Percentiles rank a stretch among this genome's conserved stretches.
These are phyloP conservation scores for Afroboletus lepidellus DNA, from an alignment of 1,284 basidiomycete genomes.

Conservation along the genomic window DNA sequence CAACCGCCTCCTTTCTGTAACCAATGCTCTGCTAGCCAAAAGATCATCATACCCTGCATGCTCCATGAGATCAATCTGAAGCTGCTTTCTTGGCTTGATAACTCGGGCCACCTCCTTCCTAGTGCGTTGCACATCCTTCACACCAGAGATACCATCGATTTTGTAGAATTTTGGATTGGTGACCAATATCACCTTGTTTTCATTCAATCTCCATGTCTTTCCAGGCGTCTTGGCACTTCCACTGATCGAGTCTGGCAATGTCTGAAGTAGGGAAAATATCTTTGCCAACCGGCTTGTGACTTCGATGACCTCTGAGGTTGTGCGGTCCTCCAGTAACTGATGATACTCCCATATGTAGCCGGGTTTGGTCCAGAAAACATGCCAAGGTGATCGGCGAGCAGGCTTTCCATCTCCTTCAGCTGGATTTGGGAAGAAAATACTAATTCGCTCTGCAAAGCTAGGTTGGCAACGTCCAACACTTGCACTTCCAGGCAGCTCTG, in stretches of 20 bases:
- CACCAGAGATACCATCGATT: background rate
- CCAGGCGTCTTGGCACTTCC: background rate
- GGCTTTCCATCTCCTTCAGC: background rate
- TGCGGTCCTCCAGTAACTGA: background rate
- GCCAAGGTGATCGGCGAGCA: too few relatives aligned
- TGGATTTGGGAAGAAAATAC: background rate
- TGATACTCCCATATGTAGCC: background rate
- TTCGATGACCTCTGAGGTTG: background rate
- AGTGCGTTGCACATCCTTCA: background rate
- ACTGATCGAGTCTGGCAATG: background rate
- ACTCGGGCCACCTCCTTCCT: background rate
- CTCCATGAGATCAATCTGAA: background rate
- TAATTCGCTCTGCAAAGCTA: background rate
- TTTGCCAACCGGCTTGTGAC: background rate
- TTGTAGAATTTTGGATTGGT: background rate
- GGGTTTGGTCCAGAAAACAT: background rate
- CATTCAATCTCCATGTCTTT: background rate
- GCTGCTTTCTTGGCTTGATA: background rate
- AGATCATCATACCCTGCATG: background rate
- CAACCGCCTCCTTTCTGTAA: background rate
- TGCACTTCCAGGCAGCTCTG: background rate
- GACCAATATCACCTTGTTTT: background rate
- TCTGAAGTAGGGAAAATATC: background rate
- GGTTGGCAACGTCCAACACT: background rate
- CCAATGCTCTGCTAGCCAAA: background rate